Evolutionary conservation across 768 basidiomycete species (phyloP).

Genomic region (Glaciozyma martinii): DNA sequence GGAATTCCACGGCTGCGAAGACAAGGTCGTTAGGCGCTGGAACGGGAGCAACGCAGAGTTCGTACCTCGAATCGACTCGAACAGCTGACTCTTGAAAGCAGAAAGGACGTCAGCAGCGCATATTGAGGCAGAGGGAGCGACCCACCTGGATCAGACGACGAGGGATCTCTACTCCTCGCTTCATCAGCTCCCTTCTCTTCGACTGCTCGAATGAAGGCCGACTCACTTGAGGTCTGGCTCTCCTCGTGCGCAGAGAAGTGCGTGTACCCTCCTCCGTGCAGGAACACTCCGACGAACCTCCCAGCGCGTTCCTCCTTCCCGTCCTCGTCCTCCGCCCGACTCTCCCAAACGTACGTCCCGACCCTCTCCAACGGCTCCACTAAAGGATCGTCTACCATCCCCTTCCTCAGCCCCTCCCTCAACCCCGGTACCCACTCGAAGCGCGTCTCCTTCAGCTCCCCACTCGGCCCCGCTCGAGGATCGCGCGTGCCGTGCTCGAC

Average conservation of each 20-base stretch:
- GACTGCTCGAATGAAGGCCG: background rate
- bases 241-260: constrained; percentile 21
- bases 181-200: background rate
- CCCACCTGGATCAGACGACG: constrained; percentile 30
- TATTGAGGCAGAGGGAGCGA: background rate
- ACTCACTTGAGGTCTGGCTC: constrained; percentile 28
- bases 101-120: background rate
- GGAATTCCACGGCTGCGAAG: constrained; percentile 59
- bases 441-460: constrained; percentile 20
- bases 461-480: constrained; percentile 13
- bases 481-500: constrained; percentile 24
- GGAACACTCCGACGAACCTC: constrained; percentile 37
- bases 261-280: constrained; percentile 38
- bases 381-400: constrained; percentile 7
- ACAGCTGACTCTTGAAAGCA: background rate
- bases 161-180: constrained; percentile 10
- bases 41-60: constrained; percentile 1
- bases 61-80: constrained; percentile 11
- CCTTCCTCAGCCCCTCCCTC: constrained; percentile 6
- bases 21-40: background rate
- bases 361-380: constrained; percentile 18
- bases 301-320: constrained; percentile 6
- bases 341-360: constrained; percentile 27
- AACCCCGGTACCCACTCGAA: constrained; percentile 25
- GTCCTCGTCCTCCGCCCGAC: background rate